Evolutionary conservation across 2,329 filamentous ascomycete genomes (phyloP), one percentile per base, ranked within the genome.

Genomic region (Monosporascus cannonballus): DNA sequence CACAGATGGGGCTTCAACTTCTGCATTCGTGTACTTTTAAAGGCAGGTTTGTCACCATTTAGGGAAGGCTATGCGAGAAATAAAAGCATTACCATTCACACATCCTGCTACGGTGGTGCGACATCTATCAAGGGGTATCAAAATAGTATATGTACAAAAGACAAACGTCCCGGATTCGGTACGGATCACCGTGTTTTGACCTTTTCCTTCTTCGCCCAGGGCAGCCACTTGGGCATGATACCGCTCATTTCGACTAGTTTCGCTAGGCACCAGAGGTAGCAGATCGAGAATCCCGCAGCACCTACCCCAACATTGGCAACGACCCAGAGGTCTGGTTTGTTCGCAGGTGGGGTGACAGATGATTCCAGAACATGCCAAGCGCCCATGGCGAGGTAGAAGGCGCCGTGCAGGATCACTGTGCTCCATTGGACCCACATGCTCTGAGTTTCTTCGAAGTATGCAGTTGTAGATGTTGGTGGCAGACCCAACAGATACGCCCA

Each of bases 321-420:
- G 3, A 95, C 86, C 93, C 93, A 99, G 1, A 99, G 73, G 72
- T 99, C 94, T 0, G 94, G 94, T 71, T 96, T 96, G 53, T 80
- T 77, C 0, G 73, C 61, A 4, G 93, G 92, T 15, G 92, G 85
- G 9, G 69, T 56, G 1, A 91, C 71, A 55, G 84, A 84, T 1
- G 80, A 79, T 60, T 96, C 90, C 1, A 84, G 73, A 14, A 89
- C 69, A 69, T 99, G 94, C 90, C 94, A 96, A 15, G 70, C 77
- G 15, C 83, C 75, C 86, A 96, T 96, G 34, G 76, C 77, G 4
- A 83, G 58, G 65, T 97, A 97, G 61, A 94, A 92, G 14, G 75
- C 72, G 14, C 84, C 69, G 64, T 99, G 94, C 4, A 96, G 62
- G 4, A 93, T 68, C 3, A 75, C 70, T 48, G 87, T 93, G 27